These are phyloP conservation scores for Ascosphaera apis DNA, from an alignment of 2,329 filamentous ascomycete species.

Conservation along the genomic window DNA sequence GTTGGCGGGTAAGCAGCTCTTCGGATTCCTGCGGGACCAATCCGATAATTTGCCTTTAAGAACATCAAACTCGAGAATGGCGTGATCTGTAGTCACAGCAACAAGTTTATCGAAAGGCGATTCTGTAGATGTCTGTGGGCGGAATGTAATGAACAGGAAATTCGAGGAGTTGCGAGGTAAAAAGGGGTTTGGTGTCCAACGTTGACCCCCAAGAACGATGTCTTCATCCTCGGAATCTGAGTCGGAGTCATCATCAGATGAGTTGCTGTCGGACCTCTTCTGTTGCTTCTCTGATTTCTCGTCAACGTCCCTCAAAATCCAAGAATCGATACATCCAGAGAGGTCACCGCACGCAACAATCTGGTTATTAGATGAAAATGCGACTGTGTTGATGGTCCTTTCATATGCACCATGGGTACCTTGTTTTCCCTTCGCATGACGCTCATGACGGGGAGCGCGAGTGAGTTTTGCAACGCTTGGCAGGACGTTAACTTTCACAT, in stretches of 20 bases:
- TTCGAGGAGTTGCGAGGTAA: constrained; percentile 44
- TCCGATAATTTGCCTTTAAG: constrained; percentile 53
- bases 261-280: constrained; percentile 16
- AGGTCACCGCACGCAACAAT: constrained; percentile 62
- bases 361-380: constrained; percentile 60
- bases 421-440: constrained; percentile 28
- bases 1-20: constrained; percentile 47
- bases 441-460: constrained; percentile 13
- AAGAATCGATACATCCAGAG: constrained; percentile 69
- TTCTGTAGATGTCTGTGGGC: constrained; percentile 16
- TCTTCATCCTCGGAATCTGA: constrained; percentile 27
- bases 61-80: constrained; percentile 60
- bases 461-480: constrained; percentile 22
- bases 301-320: constrained; percentile 39
- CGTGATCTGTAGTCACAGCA: constrained; percentile 38
- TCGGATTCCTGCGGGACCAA: constrained; percentile 69
- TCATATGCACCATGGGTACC: constrained; percentile 56
- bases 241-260: constrained; percentile 23
- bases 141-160: constrained; percentile 46
- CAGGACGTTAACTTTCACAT: constrained; percentile 18
- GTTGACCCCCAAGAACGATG: constrained; percentile 32
- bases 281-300: constrained; percentile 13
- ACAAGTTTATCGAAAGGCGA: constrained; percentile 29
- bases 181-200: constrained; percentile 58
- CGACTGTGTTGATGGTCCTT: constrained; percentile 46